These are phyloP conservation scores for Penicillium brevicompactum DNA, from an alignment of 2,329 filamentous ascomycete genomes.

Conservation along the genomic window DNA sequence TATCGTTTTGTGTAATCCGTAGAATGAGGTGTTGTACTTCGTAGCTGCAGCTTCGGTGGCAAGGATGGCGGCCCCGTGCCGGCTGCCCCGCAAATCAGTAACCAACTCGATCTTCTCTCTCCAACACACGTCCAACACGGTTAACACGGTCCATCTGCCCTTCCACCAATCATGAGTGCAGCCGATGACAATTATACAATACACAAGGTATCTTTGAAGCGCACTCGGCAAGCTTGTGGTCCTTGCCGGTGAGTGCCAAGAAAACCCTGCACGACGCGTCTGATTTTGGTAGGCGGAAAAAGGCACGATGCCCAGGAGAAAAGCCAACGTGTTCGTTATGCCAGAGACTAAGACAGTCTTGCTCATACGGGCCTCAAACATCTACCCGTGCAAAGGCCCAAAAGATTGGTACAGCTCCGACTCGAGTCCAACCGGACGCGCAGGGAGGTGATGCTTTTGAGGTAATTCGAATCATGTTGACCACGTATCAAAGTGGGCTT, in stretches of 20 bases:
- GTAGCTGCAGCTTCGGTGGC: no score
- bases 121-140: no score
- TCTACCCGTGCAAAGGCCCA: neutral
- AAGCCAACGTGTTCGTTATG: conserved; percentile 29
- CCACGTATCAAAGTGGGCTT: no score
- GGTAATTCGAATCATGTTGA: neutral
- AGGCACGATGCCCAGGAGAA: conserved; percentile 31
- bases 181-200: conserved; percentile 24
- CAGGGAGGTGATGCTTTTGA: neutral
- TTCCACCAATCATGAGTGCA: neutral
- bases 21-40: no score
- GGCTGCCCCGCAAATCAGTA: no score
- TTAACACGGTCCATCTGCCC: no score
- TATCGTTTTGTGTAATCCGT: no score
- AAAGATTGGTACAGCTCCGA: neutral
- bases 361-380: conserved; percentile 20
- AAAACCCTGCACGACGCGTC: neutral
- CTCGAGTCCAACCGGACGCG: neutral
- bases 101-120: no score
- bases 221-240: conserved; percentile 29
- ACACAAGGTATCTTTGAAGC: conserved; percentile 29
- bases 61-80: no score
- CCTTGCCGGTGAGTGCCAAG: conserved; percentile 26
- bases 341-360: conserved; percentile 24
- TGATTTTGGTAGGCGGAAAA: conserved; percentile 23